Evolutionary conservation across 2,329 filamentous ascomycete species (phyloP), one percentile per base, ranked within the genome.

Genomic region (Hypoxylon sp.): DNA sequence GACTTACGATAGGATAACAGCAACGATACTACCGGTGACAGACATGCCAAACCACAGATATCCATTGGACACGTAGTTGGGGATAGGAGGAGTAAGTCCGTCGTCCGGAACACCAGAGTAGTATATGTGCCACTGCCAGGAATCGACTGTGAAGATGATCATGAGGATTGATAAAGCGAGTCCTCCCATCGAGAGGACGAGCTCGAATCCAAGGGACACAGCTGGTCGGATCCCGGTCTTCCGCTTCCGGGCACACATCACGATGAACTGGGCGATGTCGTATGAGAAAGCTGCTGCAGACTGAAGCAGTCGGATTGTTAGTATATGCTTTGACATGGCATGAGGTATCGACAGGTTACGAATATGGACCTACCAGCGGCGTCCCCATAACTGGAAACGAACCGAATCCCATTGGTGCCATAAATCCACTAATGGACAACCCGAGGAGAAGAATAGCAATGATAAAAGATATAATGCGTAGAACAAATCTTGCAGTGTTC

Each of bases 181-280:
- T 5, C 67, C 63, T 7, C 23, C 48, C 0, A 57, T 0, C 0
- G 52, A 39, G 21, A 67, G 29, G 11, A 64, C 25, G 23, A 69
- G 63, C 16, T 69, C 63, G 39, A 69, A 60, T 1, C 63, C 63
- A 9, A 61, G 55, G 11, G 63, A 54, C 2, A 63, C 39, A 16
- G 47, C 6, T 3, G 66, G 60, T 6, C 41, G 48, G 21, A 63
- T 58, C 12, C 60, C 56, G 2, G 43, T 37, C 14, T 53, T 61
- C 5, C 43, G 29, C n/a, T 11, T 41, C 23, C 16, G 51, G 2
- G 23, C 52, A 21, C 61, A 63, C 41, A 46, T 62, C 2, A 58
- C 60, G 39, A 63, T 51, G 46, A 58, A 58, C 16, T 59, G 29
- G 55, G 55, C 25, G 9, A 51, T 32, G 43, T 66, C 63, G 21